These are phyloP conservation scores for Oryza meridionalis DNA, from an alignment of 176 grass and related monocot species.

Conservation along the genomic window DNA sequence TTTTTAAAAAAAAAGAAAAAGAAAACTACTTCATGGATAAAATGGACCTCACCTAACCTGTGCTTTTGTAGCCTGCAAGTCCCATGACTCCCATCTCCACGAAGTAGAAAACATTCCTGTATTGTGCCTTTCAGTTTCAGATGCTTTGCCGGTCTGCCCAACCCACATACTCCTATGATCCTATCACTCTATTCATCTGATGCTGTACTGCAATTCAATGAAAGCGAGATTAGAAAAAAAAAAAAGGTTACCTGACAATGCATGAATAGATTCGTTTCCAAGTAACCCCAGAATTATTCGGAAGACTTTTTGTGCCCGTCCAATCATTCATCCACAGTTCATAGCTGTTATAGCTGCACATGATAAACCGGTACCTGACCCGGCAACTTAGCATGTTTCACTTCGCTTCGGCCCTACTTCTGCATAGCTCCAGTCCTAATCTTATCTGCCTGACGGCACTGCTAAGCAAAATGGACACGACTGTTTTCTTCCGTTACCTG, in stretches of 20 bases:
- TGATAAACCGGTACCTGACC: neutral
- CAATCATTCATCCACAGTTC: conserved; percentile 14
- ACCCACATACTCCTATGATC: neutral
- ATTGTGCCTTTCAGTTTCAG: conserved; percentile 19
- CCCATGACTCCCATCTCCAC: neutral
- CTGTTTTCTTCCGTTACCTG: neutral
- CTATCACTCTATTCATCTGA: neutral
- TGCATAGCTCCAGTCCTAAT: conserved; percentile 9
- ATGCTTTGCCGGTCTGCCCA: neutral
- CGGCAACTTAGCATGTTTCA: neutral
- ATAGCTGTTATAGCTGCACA: conserved; percentile 22
- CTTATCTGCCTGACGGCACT: neutral
- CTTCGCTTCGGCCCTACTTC: neutral
- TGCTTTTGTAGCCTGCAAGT: neutral
- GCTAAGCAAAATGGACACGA: neutral
- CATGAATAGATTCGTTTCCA: conserved; percentile 16
- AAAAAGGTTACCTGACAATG: neutral
- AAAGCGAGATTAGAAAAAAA: neutral
- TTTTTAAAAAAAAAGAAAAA: neutral
- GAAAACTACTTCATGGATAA: neutral
- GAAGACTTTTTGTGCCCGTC: conserved; percentile 19
- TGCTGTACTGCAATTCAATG: neutral
- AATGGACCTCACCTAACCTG: neutral
- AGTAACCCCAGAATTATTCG: conserved; percentile 4
- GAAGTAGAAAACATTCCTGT: neutral